Evolutionary conservation across 2,329 filamentous ascomycete species (phyloP), one percentile per base, ranked within the genome.

Genomic region (Penicillium polonicum): DNA sequence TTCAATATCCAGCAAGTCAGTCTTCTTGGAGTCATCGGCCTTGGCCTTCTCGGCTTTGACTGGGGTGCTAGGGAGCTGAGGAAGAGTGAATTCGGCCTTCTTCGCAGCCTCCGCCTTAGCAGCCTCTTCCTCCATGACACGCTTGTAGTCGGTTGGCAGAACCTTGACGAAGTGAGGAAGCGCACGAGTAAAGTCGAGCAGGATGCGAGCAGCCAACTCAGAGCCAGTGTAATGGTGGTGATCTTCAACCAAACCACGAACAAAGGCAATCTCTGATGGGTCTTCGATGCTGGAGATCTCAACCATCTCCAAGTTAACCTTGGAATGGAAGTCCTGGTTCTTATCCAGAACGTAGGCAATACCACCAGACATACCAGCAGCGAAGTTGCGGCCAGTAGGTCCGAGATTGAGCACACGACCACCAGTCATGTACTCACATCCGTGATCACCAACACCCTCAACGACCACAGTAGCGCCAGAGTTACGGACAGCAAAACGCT

Each of bases 381-480:
- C 93, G 72, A 97, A 97, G 82, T 97, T 97, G 68, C 93, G 92
- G 45, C 93, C 93, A 72, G 92, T 96, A 69, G 85, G 86, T 58
- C 93, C 93, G 48, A 97, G 84, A 70, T 96, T 84, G 63, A 97
- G 80, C 50, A 97, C 83, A 72, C 92, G 91, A 72, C 93, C 93
- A 74, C 93, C 93, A 70, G 93, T 97, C 93, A 97, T 97, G 84
- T 97, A 97, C 82, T 97, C 93, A 73, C 92, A 97, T 62, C 91
- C 90, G 74, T 97, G 93, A 76, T 97, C 93, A 82, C 93, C 93
- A 64, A 96, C 85, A 78, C 93, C 93, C 78, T 97, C 93, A 61
- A 97, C 92, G 64, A 97, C 90, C n/a, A 93, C 92, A 29, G 88
- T 96, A 50, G 91, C 93, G 78, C 93, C 93, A 1, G 93, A 97